Evolutionary conservation across 805 yeast species (phyloP).

Genomic region (Cyberlindnera bimundalis): DNA sequence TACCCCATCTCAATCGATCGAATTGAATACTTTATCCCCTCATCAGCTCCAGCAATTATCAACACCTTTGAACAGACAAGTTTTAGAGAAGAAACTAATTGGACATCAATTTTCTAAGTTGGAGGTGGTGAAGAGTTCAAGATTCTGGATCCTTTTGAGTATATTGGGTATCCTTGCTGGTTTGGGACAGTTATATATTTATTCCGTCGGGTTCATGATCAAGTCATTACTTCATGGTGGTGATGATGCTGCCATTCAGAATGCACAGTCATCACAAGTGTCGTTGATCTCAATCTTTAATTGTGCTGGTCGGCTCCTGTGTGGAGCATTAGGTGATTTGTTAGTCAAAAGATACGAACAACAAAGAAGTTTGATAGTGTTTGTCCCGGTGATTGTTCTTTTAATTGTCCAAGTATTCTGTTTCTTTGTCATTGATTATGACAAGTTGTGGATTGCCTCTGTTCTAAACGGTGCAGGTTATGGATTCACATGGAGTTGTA

Average conservation of each 20-base stretch:
- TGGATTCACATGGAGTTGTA: slow-evolving; percentile 68
- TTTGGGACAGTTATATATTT: slow-evolving; percentile 71
- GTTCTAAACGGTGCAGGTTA: slow-evolving; percentile 64
- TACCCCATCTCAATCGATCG: slow-evolving; percentile 15
- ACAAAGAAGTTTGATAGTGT: slow-evolving; percentile 52
- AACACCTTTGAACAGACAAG: not conserved
- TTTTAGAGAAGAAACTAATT: slow-evolving; percentile 3
- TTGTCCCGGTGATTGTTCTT: slow-evolving; percentile 48
- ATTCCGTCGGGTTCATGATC: slow-evolving; percentile 69
- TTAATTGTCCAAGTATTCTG: slow-evolving; percentile 51
- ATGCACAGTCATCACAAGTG: slow-evolving; percentile 69
- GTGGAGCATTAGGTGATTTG: slow-evolving; percentile 66
- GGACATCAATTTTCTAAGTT: slow-evolving; percentile 6
- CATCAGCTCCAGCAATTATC: not conserved
- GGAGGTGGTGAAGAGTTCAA: slow-evolving; percentile 26
- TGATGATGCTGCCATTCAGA: slow-evolving; percentile 33
- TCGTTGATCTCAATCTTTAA: slow-evolving; percentile 66
- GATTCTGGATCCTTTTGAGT: slow-evolving; percentile 50
- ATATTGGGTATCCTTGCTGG: slow-evolving; percentile 59
- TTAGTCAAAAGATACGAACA: slow-evolving; percentile 42
- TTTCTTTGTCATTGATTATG: slow-evolving; percentile 31
- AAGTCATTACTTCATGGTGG: slow-evolving; percentile 37
- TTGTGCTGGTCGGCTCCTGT: slow-evolving; percentile 58
- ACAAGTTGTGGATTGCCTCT: slow-evolving; percentile 47
- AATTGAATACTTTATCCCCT: slow-evolving; percentile 13